Evolutionary conservation across 495 filamentous ascomycete genomes (phyloP).

Genomic region (Letharia lupina): DNA sequence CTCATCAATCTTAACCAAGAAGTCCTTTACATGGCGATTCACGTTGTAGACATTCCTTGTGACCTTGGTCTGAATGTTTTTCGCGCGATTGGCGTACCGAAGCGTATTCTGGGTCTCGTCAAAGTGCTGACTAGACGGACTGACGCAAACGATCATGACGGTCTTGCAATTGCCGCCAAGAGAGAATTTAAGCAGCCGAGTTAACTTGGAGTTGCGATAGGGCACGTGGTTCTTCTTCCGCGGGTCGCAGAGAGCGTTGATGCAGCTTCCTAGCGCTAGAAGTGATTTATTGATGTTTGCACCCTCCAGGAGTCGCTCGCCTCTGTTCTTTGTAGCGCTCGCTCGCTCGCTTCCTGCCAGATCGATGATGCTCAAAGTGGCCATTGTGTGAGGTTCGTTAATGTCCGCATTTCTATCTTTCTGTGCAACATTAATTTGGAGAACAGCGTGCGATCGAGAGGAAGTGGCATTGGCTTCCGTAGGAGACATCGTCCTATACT

Average conservation of each 20-base stretch:
- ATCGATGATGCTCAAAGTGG: constrained; percentile 96
- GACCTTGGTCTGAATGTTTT: constrained; percentile 99
- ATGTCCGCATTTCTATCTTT: constrained; percentile 90
- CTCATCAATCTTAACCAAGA: constrained; percentile 94
- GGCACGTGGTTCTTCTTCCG: constrained; percentile 90
- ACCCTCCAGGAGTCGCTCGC: constrained; percentile 83
- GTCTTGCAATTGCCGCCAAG: constrained; percentile 97
- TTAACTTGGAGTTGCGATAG: constrained; percentile 96
- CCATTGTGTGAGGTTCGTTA: constrained; percentile 95
- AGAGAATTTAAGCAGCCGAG: constrained; percentile 91
- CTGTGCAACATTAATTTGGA: constrained; percentile 92
- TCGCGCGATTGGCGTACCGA: constrained; percentile 93
- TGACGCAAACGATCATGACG: constrained; percentile 99
- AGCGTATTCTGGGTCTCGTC: constrained; percentile 98
- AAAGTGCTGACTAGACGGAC: constrained; percentile 92
- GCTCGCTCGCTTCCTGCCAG: constrained; percentile 93
- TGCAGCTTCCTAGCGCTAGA: constrained; percentile 90
- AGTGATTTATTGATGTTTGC: constrained; percentile 99
- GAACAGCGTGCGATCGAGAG: constrained; percentile 94
- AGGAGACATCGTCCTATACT: constrained; percentile 89
- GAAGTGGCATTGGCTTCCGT: constrained; percentile 98
- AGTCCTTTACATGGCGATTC: constrained; percentile 97
- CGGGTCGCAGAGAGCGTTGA: constrained; percentile 95
- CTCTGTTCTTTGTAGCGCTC: constrained; percentile 93
- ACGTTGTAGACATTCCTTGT: constrained; percentile 98